These are phyloP conservation scores for Bryum argenteum DNA, from an alignment of 225 moss, liverwort and hornwort species.

Conservation along the genomic window DNA sequence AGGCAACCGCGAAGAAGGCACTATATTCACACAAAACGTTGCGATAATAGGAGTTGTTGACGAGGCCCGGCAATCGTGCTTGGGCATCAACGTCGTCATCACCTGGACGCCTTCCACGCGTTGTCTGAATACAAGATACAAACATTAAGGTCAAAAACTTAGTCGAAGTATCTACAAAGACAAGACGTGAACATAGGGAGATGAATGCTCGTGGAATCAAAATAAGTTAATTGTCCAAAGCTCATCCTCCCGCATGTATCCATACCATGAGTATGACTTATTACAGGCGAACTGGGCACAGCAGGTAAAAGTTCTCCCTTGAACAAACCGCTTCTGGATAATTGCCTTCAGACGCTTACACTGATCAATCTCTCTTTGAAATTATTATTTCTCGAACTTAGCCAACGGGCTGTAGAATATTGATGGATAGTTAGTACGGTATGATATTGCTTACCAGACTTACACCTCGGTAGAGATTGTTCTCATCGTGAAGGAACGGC, in stretches of 20 bases:
- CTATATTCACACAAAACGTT: slow-evolving; percentile 80
- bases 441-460: slow-evolving; percentile 66
- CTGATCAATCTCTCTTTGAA: slow-evolving; percentile 11
- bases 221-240: slow-evolving; percentile 6
- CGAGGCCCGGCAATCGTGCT: slow-evolving; percentile 62
- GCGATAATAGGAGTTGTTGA: slow-evolving; percentile 83
- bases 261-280: slow-evolving; percentile 8
- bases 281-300: slow-evolving; percentile 21
- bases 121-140: slow-evolving; percentile 48
- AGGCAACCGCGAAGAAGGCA: slow-evolving; percentile 77
- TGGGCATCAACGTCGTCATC: slow-evolving; percentile 88
- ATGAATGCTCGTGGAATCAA: neutral
- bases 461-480: slow-evolving; percentile 77
- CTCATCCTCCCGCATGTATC: slow-evolving; percentile 4
- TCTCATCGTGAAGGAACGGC: slow-evolving; percentile 74
- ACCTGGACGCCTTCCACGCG: slow-evolving; percentile 59
- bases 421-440: slow-evolving; percentile 8
- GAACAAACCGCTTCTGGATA: slow-evolving; percentile 3
- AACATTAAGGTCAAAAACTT: slow-evolving; percentile 6
- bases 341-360: slow-evolving; percentile 6
- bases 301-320: slow-evolving; percentile 19
- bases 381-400: neutral
- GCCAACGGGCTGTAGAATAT: neutral
- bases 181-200: neutral
- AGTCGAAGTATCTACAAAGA: neutral